phyloP scores from a whole-genome alignment of 371 early-diverging fungal species.

The Mucor lusitanicus region DNA sequence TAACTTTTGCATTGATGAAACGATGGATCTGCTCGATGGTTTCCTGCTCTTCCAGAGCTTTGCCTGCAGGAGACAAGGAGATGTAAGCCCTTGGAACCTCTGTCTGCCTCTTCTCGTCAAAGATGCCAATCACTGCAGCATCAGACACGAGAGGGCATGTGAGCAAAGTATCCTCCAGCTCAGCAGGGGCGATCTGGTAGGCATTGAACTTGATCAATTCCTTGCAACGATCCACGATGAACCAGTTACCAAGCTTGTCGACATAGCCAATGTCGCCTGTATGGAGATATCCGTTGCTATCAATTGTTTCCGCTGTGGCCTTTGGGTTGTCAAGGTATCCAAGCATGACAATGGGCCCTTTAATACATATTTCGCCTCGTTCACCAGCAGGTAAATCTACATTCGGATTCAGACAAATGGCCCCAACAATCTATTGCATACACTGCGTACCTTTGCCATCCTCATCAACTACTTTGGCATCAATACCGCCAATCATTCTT shows the following conservation, averaged over 20 bases:
- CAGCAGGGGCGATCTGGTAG: constrained; percentile 37
- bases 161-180: constrained; percentile 40
- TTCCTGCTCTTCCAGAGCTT: background rate
- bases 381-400: constrained; percentile 42
- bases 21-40: background rate
- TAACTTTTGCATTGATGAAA: background rate
- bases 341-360: constrained; percentile 76
- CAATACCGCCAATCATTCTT: constrained; percentile 57
- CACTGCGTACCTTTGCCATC: constrained; percentile 5
- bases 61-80: constrained; percentile 35
- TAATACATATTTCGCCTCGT: constrained; percentile 71
- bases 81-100: constrained; percentile 78
- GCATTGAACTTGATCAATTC: constrained; percentile 73
- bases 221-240: constrained; percentile 58
- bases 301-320: constrained; percentile 64
- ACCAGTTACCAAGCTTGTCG: constrained; percentile 57
- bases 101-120: constrained; percentile 55
- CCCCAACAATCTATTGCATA: no score
- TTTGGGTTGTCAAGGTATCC: constrained; percentile 64
- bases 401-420: background rate
- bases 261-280: constrained; percentile 79
- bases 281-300: constrained; percentile 67
- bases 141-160: constrained; percentile 70
- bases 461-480: constrained; percentile 4
- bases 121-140: constrained; percentile 66